A percentile compares a stretch with the other conserved stretches of the same genome.
phyloP scores from a whole-genome alignment of 371 early-diverging fungal genomes.

The Syncephalis fuscata region DNA sequence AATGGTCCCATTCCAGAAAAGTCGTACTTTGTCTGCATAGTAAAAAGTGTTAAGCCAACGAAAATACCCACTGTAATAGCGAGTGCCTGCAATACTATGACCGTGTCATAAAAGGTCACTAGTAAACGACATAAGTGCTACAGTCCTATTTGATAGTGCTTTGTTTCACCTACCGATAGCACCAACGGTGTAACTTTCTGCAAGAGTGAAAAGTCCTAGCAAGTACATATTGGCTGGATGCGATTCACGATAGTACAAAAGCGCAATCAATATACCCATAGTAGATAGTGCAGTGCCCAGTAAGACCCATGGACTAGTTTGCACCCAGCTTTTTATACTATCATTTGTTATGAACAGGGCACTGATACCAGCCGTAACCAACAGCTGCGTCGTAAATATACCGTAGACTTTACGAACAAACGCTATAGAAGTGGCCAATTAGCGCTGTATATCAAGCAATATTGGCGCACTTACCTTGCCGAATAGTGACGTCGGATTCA shows the following conservation, averaged over 20 bases:
- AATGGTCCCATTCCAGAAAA: constrained; percentile 47
- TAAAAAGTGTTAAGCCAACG: constrained; percentile 54
- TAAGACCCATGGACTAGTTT: constrained; percentile 25
- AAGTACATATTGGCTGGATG: constrained; percentile 45
- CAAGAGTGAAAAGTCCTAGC: constrained; percentile 42
- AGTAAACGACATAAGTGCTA: constrained; percentile 5
- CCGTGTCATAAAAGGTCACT: constrained; percentile 33
- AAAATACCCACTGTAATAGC: constrained; percentile 56
- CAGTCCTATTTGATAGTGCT: constrained; percentile 1
- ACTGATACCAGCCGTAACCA: constrained; percentile 33
- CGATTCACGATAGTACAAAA: constrained; percentile 39
- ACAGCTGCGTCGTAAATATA: constrained; percentile 47
- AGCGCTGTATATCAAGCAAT: neutral
- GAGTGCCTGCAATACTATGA: constrained; percentile 52
- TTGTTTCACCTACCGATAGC: constrained; percentile 22
- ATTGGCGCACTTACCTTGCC: constrained; percentile 19
- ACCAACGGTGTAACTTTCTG: constrained; percentile 48
- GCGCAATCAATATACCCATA: constrained; percentile 27
- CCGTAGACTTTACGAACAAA: constrained; percentile 71
- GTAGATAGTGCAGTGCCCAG: constrained; percentile 21
- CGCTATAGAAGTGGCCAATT: constrained; percentile 12
- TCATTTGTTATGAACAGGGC: constrained; percentile 35
- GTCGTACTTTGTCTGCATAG: constrained; percentile 53
- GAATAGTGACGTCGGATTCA: constrained; percentile 32
- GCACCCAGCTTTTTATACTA: constrained; percentile 27